Base-by-base conservation (phyloP, 2,329 filamentous ascomycete genomes). In the Chalaropsis ovoidea region DNA sequence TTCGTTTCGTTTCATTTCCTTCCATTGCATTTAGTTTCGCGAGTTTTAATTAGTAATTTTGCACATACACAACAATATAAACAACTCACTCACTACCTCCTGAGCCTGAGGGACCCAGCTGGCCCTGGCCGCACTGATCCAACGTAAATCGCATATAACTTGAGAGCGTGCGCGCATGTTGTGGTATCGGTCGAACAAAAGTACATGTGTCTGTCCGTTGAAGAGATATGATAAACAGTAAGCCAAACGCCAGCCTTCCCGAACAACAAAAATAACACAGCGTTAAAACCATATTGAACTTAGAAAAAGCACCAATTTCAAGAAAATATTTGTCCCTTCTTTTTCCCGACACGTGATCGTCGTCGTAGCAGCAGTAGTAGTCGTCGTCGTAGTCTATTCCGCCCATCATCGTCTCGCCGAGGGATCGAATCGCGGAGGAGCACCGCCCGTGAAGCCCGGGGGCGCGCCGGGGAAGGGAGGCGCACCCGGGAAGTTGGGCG, bases 361-460 rank as follows among this genome's bases (percentile, higher is more conserved):
- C 10, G 39, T 56, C 42, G 19, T 65, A 39, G 35, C 8, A 39
- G 35, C 8, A 39, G 47, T 27, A 52, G 22, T 52, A 24, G 11
- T 52, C 47, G 47, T 52, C 56, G 63, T 65, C 17, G 43, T 61
- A 24, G n/a, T 62, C 42, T 64, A 41, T 45, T 61, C 13, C 13
- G 42, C 39, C 27, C 31, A 61, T 68, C 78, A 85, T 78, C 81
- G 77, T 75, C 83, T 80, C 64, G 86, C 85, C 67, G 88, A 86
- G 68, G 85, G 86, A 76, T 90, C 87, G 77, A 93, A 93, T 69
- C 89, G 88, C 67, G 87, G 86, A 62, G 86, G 82, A 42, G 76
- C 76, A 68, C 83, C 83, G 70, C 78, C 77, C 68, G 75, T 78
- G 73, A 82, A 82, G 22, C 80, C 80, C 42, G 80, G 78, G 54